phyloP scores from a whole-genome alignment of 192 early-diverging fungal genomes.

The Backusella tarrabulga region DNA sequence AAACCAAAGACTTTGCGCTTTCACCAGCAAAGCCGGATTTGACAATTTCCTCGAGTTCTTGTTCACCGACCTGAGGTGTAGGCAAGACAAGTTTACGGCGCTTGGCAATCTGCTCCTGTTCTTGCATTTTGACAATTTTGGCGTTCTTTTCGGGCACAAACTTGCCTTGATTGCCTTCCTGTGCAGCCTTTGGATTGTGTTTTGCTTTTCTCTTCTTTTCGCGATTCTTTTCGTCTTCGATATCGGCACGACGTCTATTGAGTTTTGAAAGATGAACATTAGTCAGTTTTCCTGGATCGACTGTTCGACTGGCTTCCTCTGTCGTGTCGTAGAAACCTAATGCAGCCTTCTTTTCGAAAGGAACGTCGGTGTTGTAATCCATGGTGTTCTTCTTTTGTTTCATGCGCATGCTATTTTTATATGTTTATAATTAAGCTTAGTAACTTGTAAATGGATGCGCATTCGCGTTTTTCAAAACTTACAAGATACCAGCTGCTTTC shows the following conservation, averaged over 20 bases:
- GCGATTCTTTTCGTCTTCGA: slow-evolving; percentile 79
- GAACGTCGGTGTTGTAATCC: slow-evolving; percentile 97
- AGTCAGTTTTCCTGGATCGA: slow-evolving; percentile 59
- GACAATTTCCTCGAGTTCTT: slow-evolving; percentile 88
- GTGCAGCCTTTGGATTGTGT: slow-evolving; percentile 48
- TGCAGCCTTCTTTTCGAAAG: slow-evolving; percentile 85
- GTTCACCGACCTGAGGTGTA: slow-evolving; percentile 86
- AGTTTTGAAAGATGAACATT: slow-evolving; percentile 78
- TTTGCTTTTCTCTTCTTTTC: slow-evolving; percentile 73
- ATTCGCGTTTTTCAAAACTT: slow-evolving; percentile 8
- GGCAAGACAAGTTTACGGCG: slow-evolving; percentile 82
- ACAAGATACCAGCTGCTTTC: slow-evolving; percentile 97
- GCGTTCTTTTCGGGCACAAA: slow-evolving; percentile 60
- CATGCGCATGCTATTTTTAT: slow-evolving; percentile 37
- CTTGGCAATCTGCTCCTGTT: slow-evolving; percentile 70
- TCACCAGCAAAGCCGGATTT: slow-evolving; percentile 86
- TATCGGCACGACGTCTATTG: slow-evolving; percentile 83
- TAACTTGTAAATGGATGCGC: slow-evolving; percentile 2
- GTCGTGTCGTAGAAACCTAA: slow-evolving; percentile 93
- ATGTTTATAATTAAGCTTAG: not conserved
- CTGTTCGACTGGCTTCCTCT: slow-evolving; percentile 71
- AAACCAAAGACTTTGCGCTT: slow-evolving; percentile 68
- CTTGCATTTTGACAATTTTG: slow-evolving; percentile 56
- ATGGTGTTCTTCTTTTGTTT: slow-evolving; percentile 75
- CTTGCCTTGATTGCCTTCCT: slow-evolving; percentile 51